phyloP scores from a whole-genome alignment of 768 basidiomycete species.

The Lentinula sp. region DNA sequence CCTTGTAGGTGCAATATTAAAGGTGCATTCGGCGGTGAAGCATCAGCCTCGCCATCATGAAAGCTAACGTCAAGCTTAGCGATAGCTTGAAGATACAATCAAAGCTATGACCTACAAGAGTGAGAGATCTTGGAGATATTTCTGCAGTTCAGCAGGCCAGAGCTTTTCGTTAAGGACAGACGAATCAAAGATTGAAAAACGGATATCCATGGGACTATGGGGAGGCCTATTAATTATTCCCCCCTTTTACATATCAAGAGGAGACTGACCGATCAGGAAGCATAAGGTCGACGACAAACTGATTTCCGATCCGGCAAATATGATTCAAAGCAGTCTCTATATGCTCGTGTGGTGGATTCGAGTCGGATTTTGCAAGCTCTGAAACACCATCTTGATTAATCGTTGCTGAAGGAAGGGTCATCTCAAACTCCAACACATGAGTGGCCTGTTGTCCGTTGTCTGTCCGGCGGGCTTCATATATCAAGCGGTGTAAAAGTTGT shows the following conservation, averaged over 20 bases:
- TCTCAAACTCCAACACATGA: conserved; percentile 31
- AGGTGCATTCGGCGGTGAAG: conserved; percentile 42
- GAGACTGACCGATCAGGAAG: conserved; percentile 50
- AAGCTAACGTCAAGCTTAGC: conserved; percentile 23
- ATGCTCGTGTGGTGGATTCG: background rate
- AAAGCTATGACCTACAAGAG: conserved; percentile 32
- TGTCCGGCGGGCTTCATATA: conserved; percentile 34
- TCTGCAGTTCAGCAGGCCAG: conserved; percentile 35
- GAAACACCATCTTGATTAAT: background rate
- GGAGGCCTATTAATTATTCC: background rate
- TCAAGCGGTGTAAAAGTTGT: conserved; percentile 36
- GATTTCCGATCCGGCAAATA: conserved; percentile 29
- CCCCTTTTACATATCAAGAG: background rate
- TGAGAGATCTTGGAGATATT: conserved; percentile 33
- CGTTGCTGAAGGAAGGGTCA: conserved; percentile 18
- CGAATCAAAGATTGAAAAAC: conserved; percentile 34
- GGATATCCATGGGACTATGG: conserved; percentile 54
- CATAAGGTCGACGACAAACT: conserved; percentile 40
- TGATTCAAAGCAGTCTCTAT: conserved; percentile 8
- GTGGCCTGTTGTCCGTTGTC: background rate
- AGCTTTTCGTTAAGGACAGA: conserved; percentile 17
- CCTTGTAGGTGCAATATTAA: conserved; percentile 29
- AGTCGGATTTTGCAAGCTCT: background rate
- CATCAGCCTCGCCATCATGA: conserved; percentile 17
- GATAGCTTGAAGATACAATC: background rate